Evolutionary conservation across 176 grass and related monocot species (phyloP).

Genomic region (Dendrocalamus sinicus): DNA sequence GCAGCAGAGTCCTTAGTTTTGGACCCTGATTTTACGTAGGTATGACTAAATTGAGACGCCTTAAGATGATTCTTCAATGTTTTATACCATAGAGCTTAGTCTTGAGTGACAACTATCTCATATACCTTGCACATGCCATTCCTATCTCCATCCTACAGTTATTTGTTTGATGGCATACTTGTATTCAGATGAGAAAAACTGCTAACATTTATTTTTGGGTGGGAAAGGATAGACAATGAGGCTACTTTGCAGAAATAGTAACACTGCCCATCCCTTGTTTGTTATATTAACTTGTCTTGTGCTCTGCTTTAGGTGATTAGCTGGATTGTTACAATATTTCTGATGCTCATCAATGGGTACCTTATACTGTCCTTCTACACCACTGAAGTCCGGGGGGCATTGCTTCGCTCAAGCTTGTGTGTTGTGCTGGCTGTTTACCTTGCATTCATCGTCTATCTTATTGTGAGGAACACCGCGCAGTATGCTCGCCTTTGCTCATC

Average conservation of each 20-base stretch:
- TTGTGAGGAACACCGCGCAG: conserved; percentile 55
- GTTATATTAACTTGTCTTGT: background rate
- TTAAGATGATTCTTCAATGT: no score
- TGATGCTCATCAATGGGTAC: conserved; percentile 95
- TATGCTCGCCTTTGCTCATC: conserved; percentile 60
- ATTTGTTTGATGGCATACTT: conserved; percentile 5
- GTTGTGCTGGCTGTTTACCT: conserved; percentile 63
- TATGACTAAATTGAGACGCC: no score
- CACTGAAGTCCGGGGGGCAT: conserved; percentile 61
- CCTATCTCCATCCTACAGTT: no score
- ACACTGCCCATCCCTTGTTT: background rate
- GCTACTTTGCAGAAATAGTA: background rate
- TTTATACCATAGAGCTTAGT: no score
- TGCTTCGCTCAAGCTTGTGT: conserved; percentile 70
- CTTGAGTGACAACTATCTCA: no score
- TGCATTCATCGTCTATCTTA: conserved; percentile 76
- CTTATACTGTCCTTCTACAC: conserved; percentile 81
- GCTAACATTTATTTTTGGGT: background rate
- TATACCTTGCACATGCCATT: no score
- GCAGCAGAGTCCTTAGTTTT: no score
- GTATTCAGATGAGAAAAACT: background rate
- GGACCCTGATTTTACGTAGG: no score
- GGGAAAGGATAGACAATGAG: background rate
- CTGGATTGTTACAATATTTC: conserved; percentile 78
- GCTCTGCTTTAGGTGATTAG: conserved; percentile 67